Conservation (phyloP, 2,329 filamentous ascomycete genomes). For the Penicillium sclerotiorum region DNA sequence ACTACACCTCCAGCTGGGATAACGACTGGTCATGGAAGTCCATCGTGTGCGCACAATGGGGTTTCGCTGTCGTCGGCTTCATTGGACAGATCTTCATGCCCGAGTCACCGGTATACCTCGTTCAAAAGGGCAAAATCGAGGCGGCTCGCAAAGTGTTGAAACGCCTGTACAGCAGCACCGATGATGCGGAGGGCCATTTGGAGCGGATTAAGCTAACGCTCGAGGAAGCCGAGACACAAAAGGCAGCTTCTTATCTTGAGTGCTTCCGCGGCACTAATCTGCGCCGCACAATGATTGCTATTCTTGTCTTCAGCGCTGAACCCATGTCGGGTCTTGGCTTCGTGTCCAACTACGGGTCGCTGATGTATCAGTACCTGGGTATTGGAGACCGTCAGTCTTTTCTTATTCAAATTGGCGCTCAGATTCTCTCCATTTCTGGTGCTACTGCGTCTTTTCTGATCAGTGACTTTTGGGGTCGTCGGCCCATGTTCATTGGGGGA, state of each 20-base stretch:
- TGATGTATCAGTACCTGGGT: conserved; percentile 8
- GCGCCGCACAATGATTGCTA: conserved; percentile 4
- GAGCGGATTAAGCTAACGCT: conserved; percentile 4
- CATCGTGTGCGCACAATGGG: conserved; percentile 5
- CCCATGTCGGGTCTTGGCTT: conserved; percentile 7
- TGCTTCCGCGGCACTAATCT: conserved; percentile 9
- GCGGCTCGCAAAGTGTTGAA: not conserved
- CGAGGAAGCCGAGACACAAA: conserved; percentile 2
- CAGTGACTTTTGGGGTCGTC: conserved; percentile 2
- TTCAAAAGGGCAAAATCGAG: not conserved
- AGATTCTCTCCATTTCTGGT: conserved; percentile 8
- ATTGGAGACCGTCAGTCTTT: conserved; percentile 5
- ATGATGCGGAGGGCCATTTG: conserved; percentile 7
- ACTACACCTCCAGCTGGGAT: conserved; percentile 4
- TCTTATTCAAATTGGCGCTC: conserved; percentile 5
- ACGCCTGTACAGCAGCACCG: not conserved
- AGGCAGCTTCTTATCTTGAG: not conserved
- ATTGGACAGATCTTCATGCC: conserved; percentile 8
- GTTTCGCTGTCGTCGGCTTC: not conserved
- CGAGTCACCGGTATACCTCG: conserved; percentile 1
- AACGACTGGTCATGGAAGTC: conserved; percentile 6
- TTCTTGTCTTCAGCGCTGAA: conserved; percentile 1
- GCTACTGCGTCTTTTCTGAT: conserved; percentile 2
- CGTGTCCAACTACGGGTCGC: conserved; percentile 3
- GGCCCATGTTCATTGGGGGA: conserved; percentile 4